Evolutionary conservation across 2,329 filamentous ascomycete genomes (phyloP), one percentile per base, ranked within the genome.

Genomic region (Didymella segeticola): DNA sequence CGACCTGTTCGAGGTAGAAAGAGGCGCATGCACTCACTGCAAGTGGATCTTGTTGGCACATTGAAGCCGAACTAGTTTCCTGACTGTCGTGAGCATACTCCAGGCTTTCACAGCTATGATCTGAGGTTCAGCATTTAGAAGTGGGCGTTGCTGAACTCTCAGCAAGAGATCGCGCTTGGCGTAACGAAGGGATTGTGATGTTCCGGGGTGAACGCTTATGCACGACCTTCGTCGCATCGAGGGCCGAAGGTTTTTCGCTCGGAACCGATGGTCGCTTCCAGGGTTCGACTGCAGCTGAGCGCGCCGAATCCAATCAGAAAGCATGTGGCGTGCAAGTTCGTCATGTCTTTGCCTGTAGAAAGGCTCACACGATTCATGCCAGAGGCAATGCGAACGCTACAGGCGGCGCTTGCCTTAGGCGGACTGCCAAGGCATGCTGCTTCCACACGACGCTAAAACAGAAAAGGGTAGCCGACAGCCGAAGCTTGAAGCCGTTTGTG

Each of bases 151-250:
- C 3, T 19, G 10, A 19, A 12, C 1, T 2, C 26, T 20, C 11
- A 9, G 2, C 27, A 39, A 41, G 12, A 15, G 14, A 34, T 30
- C 23, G 33, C 51, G 39, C 33, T 43, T 54, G 51, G 45, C 45
- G 51, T 43, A 48, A 41, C 26, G 15, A 12, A 27, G 23, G 19
- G 43, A 20, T 45, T 26, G 11, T 45, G 48, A 45, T 38, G 33
- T 45, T 48, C 51, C 45, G 43, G 51, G 34, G 29, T 8, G 11
- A 9, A 39, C 29, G 31, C 39, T 41, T n/a, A 39, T 26, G 22
- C 15, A 30, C 14, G 15, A 30, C 27, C 45, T 29, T 29, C 45
- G 45, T 54, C 51, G 51, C 33, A 54, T 45, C 51, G 51, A 54
- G 51, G 3, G 14, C 45, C 51, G 38, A 45, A 22, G 27, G 15